Percentiles rank a stretch among this genome's conserved stretches.
These are phyloP conservation scores for Camellia japonica DNA, from an alignment of 148 eudicot species.

Conservation along the genomic window DNA sequence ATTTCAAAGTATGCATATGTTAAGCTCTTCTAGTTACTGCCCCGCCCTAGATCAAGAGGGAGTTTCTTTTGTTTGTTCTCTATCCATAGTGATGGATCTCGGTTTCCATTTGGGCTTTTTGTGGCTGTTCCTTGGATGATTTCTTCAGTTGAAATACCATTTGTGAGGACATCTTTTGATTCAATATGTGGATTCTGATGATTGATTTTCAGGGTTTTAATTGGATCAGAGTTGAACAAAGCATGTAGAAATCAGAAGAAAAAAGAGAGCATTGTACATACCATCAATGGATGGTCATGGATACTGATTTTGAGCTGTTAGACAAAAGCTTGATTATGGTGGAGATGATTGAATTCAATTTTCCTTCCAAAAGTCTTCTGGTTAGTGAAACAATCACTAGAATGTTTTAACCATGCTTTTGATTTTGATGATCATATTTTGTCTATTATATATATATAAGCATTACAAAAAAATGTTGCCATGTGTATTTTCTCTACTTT, in stretches of 20 bases:
- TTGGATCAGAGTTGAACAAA: background rate
- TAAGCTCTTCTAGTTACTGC: background rate
- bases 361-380: slow-evolving; percentile 5
- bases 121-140: slow-evolving; percentile 11
- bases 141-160: background rate
- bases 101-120: slow-evolving; percentile 12
- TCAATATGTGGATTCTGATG: background rate
- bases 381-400: background rate
- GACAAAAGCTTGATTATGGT: background rate
- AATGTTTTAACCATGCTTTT: background rate
- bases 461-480: background rate
- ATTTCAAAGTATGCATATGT: background rate
- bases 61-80: background rate
- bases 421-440: background rate
- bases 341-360: background rate
- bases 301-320: background rate
- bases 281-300: background rate
- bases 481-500: background rate
- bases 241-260: background rate
- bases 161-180: background rate
- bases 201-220: background rate
- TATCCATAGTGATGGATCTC: background rate
- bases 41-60: background rate
- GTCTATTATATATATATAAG: background rate
- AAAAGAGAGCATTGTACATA: background rate